Evolutionary conservation across 2,329 filamentous ascomycete species (phyloP).

Genomic region (Sporothrix curviconia): DNA sequence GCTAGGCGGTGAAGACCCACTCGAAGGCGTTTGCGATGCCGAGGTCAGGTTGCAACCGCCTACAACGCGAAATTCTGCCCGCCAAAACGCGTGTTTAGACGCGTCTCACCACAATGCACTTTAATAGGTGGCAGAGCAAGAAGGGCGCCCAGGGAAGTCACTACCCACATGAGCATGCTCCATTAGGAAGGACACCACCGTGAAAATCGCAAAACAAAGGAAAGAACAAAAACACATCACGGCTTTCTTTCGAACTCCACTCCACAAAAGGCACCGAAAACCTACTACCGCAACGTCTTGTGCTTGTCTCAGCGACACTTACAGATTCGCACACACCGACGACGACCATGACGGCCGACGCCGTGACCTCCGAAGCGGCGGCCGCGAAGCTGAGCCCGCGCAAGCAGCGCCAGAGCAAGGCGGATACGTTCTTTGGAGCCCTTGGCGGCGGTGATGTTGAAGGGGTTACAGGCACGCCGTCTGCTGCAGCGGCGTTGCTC

Average conservation of each 20-base stretch:
- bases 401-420: slow-evolving; percentile 25
- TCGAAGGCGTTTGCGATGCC: no score
- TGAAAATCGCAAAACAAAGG: no score
- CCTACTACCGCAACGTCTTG: no score
- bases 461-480: slow-evolving; percentile 19
- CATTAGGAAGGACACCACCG: neutral
- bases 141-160: neutral
- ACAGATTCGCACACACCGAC: neutral
- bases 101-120: slow-evolving; percentile 15
- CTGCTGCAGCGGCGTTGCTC: slow-evolving; percentile 18
- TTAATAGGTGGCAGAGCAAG: neutral
- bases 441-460: slow-evolving; percentile 23
- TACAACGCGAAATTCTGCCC: slow-evolving; percentile 16
- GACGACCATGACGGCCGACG: slow-evolving; percentile 22
- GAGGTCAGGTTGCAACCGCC: no score
- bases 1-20: slow-evolving; percentile 13
- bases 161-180: neutral
- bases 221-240: no score
- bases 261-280: no score
- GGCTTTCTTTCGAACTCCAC: no score
- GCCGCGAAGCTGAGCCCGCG: slow-evolving; percentile 21
- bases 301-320: no score
- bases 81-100: slow-evolving; percentile 14
- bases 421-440: slow-evolving; percentile 34
- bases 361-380: slow-evolving; percentile 13